phyloP scores from a whole-genome alignment of 306 rosid genomes.

The Prunus persica region DNA sequence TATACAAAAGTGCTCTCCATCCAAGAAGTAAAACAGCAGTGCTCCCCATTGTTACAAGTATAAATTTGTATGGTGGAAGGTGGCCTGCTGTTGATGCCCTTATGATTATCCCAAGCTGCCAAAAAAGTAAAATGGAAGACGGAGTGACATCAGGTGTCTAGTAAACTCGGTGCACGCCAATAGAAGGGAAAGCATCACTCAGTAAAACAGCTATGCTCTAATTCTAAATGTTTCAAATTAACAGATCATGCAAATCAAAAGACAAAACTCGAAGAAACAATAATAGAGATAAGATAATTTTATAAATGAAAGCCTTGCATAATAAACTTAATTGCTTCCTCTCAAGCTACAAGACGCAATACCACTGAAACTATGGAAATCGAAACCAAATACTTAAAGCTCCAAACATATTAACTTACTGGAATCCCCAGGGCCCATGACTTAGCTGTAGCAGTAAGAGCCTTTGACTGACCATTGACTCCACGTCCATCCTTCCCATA shows the following conservation, averaged over 20 bases:
- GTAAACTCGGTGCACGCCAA: background rate
- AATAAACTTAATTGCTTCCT: background rate
- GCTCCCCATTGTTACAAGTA: conserved; percentile 77
- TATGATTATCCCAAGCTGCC: conserved; percentile 75
- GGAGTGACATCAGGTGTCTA: background rate
- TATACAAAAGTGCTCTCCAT: conserved; percentile 63
- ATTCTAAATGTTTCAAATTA: background rate
- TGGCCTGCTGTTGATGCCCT: conserved; percentile 56
- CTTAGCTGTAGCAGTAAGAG: conserved; percentile 66
- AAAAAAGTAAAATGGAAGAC: conserved; percentile 1
- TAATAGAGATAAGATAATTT: background rate
- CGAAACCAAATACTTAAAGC: background rate
- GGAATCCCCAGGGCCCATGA: conserved; percentile 96
- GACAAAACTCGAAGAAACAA: background rate
- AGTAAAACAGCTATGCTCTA: background rate
- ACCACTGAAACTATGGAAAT: background rate
- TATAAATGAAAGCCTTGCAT: background rate
- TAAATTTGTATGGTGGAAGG: conserved; percentile 58
- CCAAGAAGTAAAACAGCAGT: conserved; percentile 79
- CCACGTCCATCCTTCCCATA: conserved; percentile 91
- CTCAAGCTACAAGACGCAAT: background rate
- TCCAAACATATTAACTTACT: conserved; percentile 37
- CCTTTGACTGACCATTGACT: conserved; percentile 70
- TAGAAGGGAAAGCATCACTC: background rate
- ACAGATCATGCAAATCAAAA: background rate